Percentiles rank a stretch among this genome's conserved stretches.
These are phyloP conservation scores for Aspergillus awamori DNA, from an alignment of 2,329 filamentous ascomycete species.

Conservation along the genomic window DNA sequence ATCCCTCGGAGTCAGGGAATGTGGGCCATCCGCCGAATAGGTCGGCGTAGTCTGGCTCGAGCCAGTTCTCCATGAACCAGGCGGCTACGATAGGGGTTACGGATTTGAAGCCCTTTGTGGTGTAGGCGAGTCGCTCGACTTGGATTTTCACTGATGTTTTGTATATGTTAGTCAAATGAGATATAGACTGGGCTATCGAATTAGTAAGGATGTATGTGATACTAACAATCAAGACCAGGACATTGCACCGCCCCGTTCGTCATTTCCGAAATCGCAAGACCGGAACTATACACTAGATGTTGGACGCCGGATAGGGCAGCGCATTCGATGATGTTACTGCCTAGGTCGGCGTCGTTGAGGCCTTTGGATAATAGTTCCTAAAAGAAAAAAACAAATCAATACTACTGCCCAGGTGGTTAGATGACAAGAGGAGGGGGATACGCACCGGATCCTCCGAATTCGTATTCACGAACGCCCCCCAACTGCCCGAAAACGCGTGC, in stretches of 20 bases:
- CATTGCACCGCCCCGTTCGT: slow-evolving; percentile 38
- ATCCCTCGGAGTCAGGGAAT: slow-evolving; percentile 39
- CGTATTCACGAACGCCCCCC: slow-evolving; percentile 29
- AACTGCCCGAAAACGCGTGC: slow-evolving; percentile 24
- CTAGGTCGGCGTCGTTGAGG: slow-evolving; percentile 40
- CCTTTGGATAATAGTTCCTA: slow-evolving; percentile 15
- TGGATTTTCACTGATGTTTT: slow-evolving; percentile 34
- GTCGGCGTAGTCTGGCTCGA: slow-evolving; percentile 37
- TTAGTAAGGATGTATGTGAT: not conserved
- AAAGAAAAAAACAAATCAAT: no score
- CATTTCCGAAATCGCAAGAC: slow-evolving; percentile 35
- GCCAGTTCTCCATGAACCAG: slow-evolving; percentile 51
- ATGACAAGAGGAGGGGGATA: no score
- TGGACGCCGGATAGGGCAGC: slow-evolving; percentile 38
- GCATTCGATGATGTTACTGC: slow-evolving; percentile 39
- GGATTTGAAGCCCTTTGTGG: slow-evolving; percentile 37
- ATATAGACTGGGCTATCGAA: no score
- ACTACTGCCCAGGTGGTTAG: not conserved
- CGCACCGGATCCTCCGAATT: slow-evolving; percentile 27
- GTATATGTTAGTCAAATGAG: no score
- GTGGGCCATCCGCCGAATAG: slow-evolving; percentile 49
- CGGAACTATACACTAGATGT: slow-evolving; percentile 43
- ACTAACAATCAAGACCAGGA: slow-evolving; percentile 37
- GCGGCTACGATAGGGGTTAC: slow-evolving; percentile 42
- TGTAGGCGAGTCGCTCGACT: slow-evolving; percentile 42